Base-by-base conservation (phyloP, 345 rosid species). In the Aquilaria sinensis region DNA sequence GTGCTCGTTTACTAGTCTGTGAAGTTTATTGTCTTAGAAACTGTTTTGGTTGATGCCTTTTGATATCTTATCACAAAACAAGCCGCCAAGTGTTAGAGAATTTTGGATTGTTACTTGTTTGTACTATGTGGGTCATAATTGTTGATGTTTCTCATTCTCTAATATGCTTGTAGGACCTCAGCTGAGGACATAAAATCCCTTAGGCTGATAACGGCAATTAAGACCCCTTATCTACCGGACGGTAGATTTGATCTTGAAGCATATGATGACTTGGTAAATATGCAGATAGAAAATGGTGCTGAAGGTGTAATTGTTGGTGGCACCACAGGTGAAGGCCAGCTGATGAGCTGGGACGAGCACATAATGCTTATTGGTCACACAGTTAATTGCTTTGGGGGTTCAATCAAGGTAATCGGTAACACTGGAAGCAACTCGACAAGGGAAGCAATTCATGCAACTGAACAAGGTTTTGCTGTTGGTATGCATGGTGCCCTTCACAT, bases 271-370 rank as follows among this genome's bases (percentile, higher is more conserved):
- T 74, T 90, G 75, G 81, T 93, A 60, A 77, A 88, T 70, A 77
- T 73, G 70, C 98, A 93, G 75, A 84, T 88, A 5, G 71, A 51
- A 53, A 66, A 77, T 63, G 92, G 94, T 3, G 94, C 71, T 9
- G 92, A 88, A 80, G 96, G 90, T 72, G 82, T 90, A 59, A 83
- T 93, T 13, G 94, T 93, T 49, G 96, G 96, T 9, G 98, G 97
- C 57, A 87, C 96, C 56, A 90, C 98, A 0, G 98, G 96, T 37
- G 98, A 93, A 76, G 98, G 98, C 12, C 97, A 90, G 23, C 60
- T 90, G 53, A 93, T 90, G 96, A 87, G 94, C 72, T 90, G 97
- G 98, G 97, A 93, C 23, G 97, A 93, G 56, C 97, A 93, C 72
- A 83, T 90, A 65, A 88, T 81, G 92, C 96, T 90, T 57, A 93